These are phyloP conservation scores for Curvularia sp. DNA, from an alignment of 2,329 filamentous ascomycete genomes.

Conservation along the genomic window DNA sequence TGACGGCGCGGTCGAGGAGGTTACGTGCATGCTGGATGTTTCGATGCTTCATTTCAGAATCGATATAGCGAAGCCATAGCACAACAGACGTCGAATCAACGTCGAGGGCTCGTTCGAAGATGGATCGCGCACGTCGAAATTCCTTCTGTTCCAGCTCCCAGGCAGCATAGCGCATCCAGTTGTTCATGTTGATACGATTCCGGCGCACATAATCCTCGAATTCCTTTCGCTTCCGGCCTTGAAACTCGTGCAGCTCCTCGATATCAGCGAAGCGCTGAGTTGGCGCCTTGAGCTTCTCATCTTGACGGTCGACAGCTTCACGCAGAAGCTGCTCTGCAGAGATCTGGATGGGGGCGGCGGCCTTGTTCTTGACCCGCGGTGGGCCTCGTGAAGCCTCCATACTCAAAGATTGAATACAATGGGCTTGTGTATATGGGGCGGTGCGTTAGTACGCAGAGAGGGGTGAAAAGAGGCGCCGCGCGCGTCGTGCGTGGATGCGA, in stretches of 20 bases:
- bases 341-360: conserved; percentile 80
- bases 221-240: conserved; percentile 93
- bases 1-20: conserved; percentile 91
- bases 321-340: conserved; percentile 96
- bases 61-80: conserved; percentile 91
- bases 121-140: conserved; percentile 84
- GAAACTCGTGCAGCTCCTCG: conserved; percentile 97
- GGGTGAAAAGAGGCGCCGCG: background rate
- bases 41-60: conserved; percentile 84
- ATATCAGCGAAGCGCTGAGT: conserved; percentile 95
- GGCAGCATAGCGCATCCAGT: conserved; percentile 97
- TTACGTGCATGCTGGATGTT: conserved; percentile 94
- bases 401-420: conserved; percentile 31
- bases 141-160: conserved; percentile 99
- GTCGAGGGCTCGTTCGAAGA: conserved; percentile 95
- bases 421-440: background rate
- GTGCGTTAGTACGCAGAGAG: background rate
- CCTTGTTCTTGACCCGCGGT: conserved; percentile 98
- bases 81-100: conserved; percentile 86
- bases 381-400: conserved; percentile 92
- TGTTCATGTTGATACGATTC: conserved; percentile 95
- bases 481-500: conserved; percentile 6
- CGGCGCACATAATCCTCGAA: conserved; percentile 98
- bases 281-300: conserved; percentile 83
- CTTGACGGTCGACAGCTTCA: conserved; percentile 96